These are phyloP conservation scores for Chionographis japonica DNA, from an alignment of 106 monocot species.

Conservation along the genomic window DNA sequence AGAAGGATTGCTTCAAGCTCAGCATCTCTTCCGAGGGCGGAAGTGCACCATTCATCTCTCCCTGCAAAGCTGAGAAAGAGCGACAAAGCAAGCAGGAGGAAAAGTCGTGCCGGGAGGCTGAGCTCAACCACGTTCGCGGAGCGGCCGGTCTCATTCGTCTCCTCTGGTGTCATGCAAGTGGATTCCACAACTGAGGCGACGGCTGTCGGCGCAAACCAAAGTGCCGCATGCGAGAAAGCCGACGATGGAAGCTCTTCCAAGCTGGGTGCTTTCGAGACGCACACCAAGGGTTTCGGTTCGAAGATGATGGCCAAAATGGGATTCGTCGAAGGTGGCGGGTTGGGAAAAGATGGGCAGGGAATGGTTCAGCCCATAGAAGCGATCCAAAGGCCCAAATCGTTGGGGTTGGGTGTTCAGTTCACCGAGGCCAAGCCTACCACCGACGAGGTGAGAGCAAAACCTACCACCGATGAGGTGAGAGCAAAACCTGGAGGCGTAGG, in stretches of 20 bases:
- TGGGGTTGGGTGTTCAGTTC: conserved; percentile 41
- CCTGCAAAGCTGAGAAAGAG: conserved; percentile 37
- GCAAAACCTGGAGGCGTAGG: no score
- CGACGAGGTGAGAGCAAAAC: no score
- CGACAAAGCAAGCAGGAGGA: conserved; percentile 13
- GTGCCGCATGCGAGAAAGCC: conserved; percentile 1
- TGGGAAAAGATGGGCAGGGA: conserved; percentile 80
- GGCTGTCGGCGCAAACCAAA: conserved; percentile 16
- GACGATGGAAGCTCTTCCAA: conserved; percentile 16
- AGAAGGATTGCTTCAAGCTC: conserved; percentile 2
- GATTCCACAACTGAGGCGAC: conserved; percentile 31
- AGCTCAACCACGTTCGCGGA: conserved; percentile 27
- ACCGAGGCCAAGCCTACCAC: no score
- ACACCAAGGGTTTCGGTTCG: conserved; percentile 92
- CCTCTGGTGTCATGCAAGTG: conserved; percentile 59
- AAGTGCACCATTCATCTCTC: conserved; percentile 25
- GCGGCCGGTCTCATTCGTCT: conserved; percentile 70
- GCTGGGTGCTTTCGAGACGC: conserved; percentile 84
- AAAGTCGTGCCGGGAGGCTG: conserved; percentile 16
- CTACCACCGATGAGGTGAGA: no score
- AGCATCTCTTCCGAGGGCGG: neutral
- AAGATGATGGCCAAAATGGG: conserved; percentile 96
- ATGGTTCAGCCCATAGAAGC: conserved; percentile 60
- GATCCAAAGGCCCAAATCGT: conserved; percentile 44
- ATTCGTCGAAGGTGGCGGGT: conserved; percentile 57